A percentile compares a stretch with the other conserved stretches of the same genome.
Evolutionary conservation across 78 protist species (phyloP).

Genomic region (Chrysochromulina parva): DNA sequence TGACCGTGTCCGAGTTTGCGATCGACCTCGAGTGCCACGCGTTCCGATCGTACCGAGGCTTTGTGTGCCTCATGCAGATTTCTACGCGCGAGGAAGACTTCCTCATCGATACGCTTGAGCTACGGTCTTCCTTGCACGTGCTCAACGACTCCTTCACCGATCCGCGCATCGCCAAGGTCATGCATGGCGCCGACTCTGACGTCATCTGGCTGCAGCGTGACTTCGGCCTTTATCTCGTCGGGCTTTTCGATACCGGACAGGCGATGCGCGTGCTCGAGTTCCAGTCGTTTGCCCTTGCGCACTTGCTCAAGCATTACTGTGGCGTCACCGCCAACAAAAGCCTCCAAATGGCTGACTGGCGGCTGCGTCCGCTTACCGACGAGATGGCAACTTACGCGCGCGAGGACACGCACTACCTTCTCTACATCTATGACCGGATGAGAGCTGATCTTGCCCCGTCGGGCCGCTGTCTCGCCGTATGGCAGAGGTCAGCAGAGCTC

Average conservation of each 20-base stretch:
- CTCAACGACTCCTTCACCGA: conserved; percentile 73
- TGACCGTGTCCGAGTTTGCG: conserved; percentile 74
- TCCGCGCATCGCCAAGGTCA: conserved; percentile 81
- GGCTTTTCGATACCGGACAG: conserved; percentile 96
- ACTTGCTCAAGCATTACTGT: conserved; percentile 71
- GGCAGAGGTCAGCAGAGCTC: neutral
- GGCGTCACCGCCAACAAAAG: conserved; percentile 74
- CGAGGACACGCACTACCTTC: conserved; percentile 96
- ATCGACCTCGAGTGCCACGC: conserved; percentile 90
- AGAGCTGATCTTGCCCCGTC: neutral
- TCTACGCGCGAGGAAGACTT: conserved; percentile 86
- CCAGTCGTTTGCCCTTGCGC: conserved; percentile 69
- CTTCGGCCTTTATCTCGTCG: conserved; percentile 95
- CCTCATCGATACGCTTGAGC: conserved; percentile 88
- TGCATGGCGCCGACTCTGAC: conserved; percentile 54
- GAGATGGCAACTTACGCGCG: conserved; percentile 95
- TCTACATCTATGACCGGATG: conserved; percentile 80
- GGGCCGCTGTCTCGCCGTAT: neutral
- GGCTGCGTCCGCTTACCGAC: conserved; percentile 81
- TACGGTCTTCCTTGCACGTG: conserved; percentile 65
- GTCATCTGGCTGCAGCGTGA: conserved; percentile 63
- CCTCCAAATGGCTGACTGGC: conserved; percentile 85
- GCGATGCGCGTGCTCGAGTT: conserved; percentile 76
- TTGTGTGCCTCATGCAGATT: conserved; percentile 93
- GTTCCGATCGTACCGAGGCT: conserved; percentile 88